A percentile compares a stretch with the other conserved stretches of the same genome.
These are phyloP conservation scores for Agastache rugosa DNA, from an alignment of 257 asterid genomes.

Conservation along the genomic window DNA sequence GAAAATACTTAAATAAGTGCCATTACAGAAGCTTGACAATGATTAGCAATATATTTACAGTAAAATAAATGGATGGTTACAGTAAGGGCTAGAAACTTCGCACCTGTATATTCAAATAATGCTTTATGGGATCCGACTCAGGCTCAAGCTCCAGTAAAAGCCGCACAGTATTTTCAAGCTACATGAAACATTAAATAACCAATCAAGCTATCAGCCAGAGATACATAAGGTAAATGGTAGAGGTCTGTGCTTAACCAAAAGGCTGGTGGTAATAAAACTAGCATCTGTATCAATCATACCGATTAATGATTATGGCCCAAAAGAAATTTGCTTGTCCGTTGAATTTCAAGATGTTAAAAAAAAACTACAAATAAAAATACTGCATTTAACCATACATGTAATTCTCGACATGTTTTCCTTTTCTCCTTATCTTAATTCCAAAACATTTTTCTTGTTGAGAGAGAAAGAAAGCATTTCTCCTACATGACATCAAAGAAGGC, in stretches of 20 bases:
- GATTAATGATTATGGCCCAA: not conserved
- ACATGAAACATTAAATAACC: conserved; percentile 51
- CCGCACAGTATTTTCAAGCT: conserved; percentile 97
- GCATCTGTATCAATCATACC: not conserved
- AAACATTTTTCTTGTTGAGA: not conserved
- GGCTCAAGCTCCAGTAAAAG: conserved; percentile 97
- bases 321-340: not conserved
- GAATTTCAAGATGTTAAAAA: conserved; percentile 20
- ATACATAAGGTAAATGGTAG: conserved; percentile 9
- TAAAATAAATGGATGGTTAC: conserved; percentile 15
- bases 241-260: conserved; percentile 25
- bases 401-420: not conserved
- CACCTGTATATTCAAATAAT: conserved; percentile 91
- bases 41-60: conserved; percentile 25
- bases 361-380: not conserved
- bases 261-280: conserved; percentile 3
- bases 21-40: conserved; percentile 23
- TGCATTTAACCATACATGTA: not conserved
- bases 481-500: conserved; percentile 9
- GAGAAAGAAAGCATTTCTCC: not conserved
- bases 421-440: conserved; percentile 1
- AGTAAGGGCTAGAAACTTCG: conserved; percentile 33
- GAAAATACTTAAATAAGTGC: conserved; percentile 11
- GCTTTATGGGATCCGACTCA: conserved; percentile 95
- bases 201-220: conserved; percentile 33